A percentile compares a stretch with the other conserved stretches of the same genome.
phyloP scores from a whole-genome alignment of 768 basidiomycete species.

The Tulasnella sp. region DNA sequence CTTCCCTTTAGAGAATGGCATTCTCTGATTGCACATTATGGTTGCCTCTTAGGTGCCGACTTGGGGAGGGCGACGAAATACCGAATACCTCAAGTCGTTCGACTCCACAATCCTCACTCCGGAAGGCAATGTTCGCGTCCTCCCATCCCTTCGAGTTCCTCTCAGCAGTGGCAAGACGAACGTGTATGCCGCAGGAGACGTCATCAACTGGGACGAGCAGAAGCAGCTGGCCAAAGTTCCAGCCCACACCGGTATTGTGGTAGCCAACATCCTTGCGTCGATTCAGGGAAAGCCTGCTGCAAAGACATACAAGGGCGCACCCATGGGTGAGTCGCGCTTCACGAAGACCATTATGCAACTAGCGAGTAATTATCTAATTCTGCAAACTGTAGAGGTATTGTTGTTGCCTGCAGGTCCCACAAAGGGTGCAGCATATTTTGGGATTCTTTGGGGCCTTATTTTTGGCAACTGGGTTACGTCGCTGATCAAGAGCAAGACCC shows the following conservation, averaged over 20 bases:
- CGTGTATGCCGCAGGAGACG: conserved; percentile 24
- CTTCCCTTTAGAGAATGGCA: background rate
- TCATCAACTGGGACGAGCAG: conserved; percentile 25
- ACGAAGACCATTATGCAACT: background rate
- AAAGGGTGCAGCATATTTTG: conserved; percentile 11
- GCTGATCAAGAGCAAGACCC: conserved; percentile 20
- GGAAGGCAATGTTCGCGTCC: conserved; percentile 23
- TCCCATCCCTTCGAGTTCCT: conserved; percentile 24
- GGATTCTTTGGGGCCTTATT: conserved; percentile 22
- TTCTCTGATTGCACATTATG: background rate
- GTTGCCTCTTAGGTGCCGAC: conserved; percentile 11
- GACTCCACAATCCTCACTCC: conserved; percentile 20
- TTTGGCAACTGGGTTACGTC: conserved; percentile 20
- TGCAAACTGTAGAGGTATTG: background rate
- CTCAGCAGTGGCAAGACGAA: conserved; percentile 19
- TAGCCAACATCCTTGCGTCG: conserved; percentile 19
- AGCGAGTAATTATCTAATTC: background rate
- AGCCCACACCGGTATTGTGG: conserved; percentile 19
- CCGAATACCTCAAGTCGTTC: conserved; percentile 15
- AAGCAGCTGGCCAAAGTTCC: conserved; percentile 22
- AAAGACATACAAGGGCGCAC: background rate
- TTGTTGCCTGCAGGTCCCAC: conserved; percentile 12
- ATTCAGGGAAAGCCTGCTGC: conserved; percentile 1
- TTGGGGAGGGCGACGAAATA: conserved; percentile 21
- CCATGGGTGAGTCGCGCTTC: background rate